phyloP scores from a whole-genome alignment of 2,329 filamentous ascomycete genomes.

The Fusarium tjaetaba region DNA sequence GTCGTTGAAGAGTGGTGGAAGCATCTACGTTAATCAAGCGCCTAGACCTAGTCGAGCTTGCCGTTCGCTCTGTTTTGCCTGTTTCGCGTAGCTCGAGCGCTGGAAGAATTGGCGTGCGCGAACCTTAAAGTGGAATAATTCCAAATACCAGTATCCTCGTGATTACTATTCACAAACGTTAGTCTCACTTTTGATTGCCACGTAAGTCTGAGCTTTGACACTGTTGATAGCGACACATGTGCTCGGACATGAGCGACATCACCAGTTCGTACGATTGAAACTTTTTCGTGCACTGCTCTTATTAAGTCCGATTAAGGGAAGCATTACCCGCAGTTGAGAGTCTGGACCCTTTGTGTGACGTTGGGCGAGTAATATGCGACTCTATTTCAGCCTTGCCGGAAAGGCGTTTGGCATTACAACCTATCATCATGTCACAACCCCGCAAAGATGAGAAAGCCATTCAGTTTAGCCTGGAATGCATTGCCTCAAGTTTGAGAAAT shows the following conservation, averaged over 20 bases:
- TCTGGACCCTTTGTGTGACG: background rate
- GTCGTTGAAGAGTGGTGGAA: background rate
- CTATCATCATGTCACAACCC: background rate
- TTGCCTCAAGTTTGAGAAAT: background rate
- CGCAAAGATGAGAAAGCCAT: background rate
- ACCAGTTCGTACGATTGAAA: slow-evolving; percentile 43
- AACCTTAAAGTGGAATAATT: background rate
- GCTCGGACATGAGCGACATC: slow-evolving; percentile 46
- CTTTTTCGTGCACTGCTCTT: slow-evolving; percentile 1
- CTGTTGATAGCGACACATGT: background rate
- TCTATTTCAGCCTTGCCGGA: background rate
- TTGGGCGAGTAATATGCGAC: background rate
- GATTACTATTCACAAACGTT: background rate
- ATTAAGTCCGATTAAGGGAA: background rate
- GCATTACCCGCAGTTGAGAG: background rate
- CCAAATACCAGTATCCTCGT: background rate
- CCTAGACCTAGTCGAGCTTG: background rate
- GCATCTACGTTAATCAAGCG: background rate
- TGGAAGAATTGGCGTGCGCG: background rate
- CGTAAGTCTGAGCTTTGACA: background rate
- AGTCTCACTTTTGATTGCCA: background rate
- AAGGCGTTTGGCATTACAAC: background rate
- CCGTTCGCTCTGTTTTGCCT: background rate
- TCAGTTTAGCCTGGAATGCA: background rate
- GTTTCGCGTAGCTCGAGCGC: background rate